Conservation (phyloP, 2,329 filamentous ascomycete species). For the Chaetomium olivaceum region DNA sequence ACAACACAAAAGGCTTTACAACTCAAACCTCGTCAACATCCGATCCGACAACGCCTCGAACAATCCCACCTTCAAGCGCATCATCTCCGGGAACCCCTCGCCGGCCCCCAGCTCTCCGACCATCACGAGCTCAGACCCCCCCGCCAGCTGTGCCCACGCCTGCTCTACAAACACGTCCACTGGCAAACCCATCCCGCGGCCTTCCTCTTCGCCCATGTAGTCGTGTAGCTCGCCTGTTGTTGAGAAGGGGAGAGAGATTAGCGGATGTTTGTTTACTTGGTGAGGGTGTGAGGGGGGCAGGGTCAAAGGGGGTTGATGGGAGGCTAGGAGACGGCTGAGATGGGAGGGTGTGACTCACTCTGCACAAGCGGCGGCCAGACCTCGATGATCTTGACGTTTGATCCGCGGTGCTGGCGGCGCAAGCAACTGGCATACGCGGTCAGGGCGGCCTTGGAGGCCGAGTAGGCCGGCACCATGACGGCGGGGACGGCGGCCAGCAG, state of each 20-base stretch:
- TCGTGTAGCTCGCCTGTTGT: slow-evolving; percentile 13
- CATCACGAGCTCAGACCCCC: slow-evolving; percentile 2
- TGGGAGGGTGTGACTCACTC: background rate
- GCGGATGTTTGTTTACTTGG: background rate
- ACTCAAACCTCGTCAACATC: slow-evolving; percentile 5
- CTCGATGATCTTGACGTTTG: slow-evolving; percentile 6
- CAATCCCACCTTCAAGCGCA: background rate
- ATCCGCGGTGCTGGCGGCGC: background rate
- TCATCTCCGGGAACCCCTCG: background rate
- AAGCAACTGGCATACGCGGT: slow-evolving; percentile 35
- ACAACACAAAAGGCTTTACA: too few species aligned
- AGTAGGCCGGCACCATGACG: slow-evolving; percentile 48
- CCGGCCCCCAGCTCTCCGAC: background rate
- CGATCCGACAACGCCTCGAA: slow-evolving; percentile 5
- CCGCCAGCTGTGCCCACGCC: slow-evolving; percentile 13
- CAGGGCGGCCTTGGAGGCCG: slow-evolving; percentile 55
- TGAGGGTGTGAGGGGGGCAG: background rate
- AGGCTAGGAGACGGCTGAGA: background rate
- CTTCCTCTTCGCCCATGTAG: slow-evolving; percentile 3
- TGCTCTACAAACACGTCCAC: slow-evolving; percentile 6
- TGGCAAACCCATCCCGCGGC: slow-evolving; percentile 5
- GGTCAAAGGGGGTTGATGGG: background rate
- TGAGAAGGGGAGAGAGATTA: background rate
- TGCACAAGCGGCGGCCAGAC: slow-evolving; percentile 11
- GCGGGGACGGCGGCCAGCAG: slow-evolving; percentile 46